Evolutionary conservation across 768 basidiomycete genomes (phyloP), one percentile per base, ranked within the genome.

Genomic region (Xanthoconium stramineum): DNA sequence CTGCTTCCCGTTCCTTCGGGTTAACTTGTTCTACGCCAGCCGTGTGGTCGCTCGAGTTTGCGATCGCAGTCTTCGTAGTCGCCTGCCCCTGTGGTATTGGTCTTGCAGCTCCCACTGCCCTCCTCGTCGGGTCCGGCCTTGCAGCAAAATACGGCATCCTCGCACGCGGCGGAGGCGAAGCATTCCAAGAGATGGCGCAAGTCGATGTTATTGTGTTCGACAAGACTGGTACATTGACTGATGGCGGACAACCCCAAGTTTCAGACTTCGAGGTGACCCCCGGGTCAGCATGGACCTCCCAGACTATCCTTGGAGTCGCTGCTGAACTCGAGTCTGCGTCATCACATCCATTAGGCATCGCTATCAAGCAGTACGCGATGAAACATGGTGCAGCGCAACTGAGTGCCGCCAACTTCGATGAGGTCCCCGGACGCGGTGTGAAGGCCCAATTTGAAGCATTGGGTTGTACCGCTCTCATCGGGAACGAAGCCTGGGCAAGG

Each of bases 81-180:
- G 89, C 91, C 6, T 94, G 91, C 67, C 91, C 92, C 4, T 94
- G 91, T 61, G 90, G 91, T 10, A 88, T 92, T 35, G 90, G 87
- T 30, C 80, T 94, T 10, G 92, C 92, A 3, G 91, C 90, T 3
- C 92, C 92, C 0, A 91, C 91, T 0, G 92, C 92, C 10, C 79
- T 92, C 35, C 80, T 91, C 5, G 91, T 94, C 5, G 92, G 92
- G 5, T 83, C 85, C 6, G 91, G 92, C 3, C 73, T 94, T 6
- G 86, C 89, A 1, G 92, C 92, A 3, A 84, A 85, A 64, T 73
- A 77, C 43, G 92, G 92, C 33, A 88, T 94, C 56, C 78, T 94
- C 14, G 89, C 85, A 19, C 83, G 83, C 29, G 91, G 92, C 20
- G 92, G 92, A n/a, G 92, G 92, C 9, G 88, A 92, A 70, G 91